Percentiles rank a stretch among this genome's conserved stretches.
Evolutionary conservation across 352 stramenopile species (phyloP).

Genomic region (Pythium catenulatum): DNA sequence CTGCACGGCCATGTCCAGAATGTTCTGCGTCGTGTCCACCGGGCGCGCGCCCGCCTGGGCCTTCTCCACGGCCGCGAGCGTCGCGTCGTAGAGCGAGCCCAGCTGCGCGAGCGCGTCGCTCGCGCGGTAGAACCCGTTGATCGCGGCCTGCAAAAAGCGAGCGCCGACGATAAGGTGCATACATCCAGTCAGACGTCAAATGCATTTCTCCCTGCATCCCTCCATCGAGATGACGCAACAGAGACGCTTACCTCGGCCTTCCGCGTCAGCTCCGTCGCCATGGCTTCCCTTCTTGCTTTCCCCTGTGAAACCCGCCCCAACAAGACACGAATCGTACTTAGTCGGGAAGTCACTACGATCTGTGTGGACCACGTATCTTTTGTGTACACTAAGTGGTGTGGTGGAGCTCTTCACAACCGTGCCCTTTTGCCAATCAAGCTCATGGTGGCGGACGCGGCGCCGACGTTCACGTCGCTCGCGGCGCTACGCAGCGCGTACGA

Average conservation of each 20-base stretch:
- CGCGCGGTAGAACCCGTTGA: conserved; percentile 77
- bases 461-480: conserved; percentile 51
- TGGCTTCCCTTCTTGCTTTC: conserved; percentile 61
- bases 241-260: conserved; percentile 86
- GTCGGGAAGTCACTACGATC: background rate
- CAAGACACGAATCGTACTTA: conserved; percentile 46
- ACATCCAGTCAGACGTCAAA: too few species aligned
- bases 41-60: conserved; percentile 13
- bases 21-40: conserved; percentile 74
- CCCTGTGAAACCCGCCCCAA: background rate
- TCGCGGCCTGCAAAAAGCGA: conserved; percentile 72
- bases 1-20: conserved; percentile 89
- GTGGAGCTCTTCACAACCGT: background rate
- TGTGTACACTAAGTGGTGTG: conserved; percentile 20
- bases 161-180: too few species aligned
- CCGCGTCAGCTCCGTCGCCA: conserved; percentile 81
- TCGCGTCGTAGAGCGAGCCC: conserved; percentile 70
- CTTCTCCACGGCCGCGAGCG: conserved; percentile 50
- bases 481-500: conserved; percentile 44
- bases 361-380: conserved; percentile 17
- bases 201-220: too few species aligned
- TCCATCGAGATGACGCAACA: too few species aligned
- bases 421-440: conserved; percentile 29
- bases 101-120: conserved; percentile 77
- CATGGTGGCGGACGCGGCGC: background rate